Base-by-base conservation (phyloP, 352 stramenopile genomes). In the Phytopythium helicoides region DNA sequence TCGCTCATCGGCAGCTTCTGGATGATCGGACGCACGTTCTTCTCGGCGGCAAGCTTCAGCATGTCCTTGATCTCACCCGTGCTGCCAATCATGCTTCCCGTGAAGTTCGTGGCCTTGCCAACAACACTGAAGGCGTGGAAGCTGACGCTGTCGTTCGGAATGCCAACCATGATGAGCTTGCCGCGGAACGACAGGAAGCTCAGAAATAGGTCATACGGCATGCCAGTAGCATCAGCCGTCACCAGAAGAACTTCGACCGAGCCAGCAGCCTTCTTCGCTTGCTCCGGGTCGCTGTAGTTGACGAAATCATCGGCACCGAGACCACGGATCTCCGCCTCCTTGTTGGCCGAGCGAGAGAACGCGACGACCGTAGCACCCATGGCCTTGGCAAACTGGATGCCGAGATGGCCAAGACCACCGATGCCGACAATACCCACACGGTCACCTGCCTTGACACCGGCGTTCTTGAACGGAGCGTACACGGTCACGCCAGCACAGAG, bases 361-460 rank as follows among this genome's bases (percentile, higher is more conserved):
- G 81, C 76, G 14, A 76, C 68, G 6, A 79, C 59, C 6, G 73
- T 56, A 11, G 64, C 66, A 25, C 75, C 78, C 37, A 95, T 71
- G 7, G 79, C 86, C 14, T 78, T 69, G 14, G 65, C 74, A 40
- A 95, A 86, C 60, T 96, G 91, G 49, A 96, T 72, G 18, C 54
- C 86, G 48, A 96, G 61, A 62, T 96, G 88, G 25, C 87, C 87
- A 5, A 96, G 66, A 9, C 88, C 88, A n/a, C 88, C 88, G 51
- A 95, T 82, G 18, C 88, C 88, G 3, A 87, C 63, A 15, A 96
- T 64, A 11, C 67, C 87, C 2, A 96, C 68, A 11, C 67, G 76
- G 44, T 84, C 56, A 16, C 72, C 75, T 10, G 55, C 18, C 56
- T 81, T 63, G 25, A 83, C 64, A 42, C 69, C 68, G 8, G 46